These are phyloP conservation scores for Fomitopsis schrenkii DNA, from an alignment of 1,284 basidiomycete genomes.

Conservation along the genomic window DNA sequence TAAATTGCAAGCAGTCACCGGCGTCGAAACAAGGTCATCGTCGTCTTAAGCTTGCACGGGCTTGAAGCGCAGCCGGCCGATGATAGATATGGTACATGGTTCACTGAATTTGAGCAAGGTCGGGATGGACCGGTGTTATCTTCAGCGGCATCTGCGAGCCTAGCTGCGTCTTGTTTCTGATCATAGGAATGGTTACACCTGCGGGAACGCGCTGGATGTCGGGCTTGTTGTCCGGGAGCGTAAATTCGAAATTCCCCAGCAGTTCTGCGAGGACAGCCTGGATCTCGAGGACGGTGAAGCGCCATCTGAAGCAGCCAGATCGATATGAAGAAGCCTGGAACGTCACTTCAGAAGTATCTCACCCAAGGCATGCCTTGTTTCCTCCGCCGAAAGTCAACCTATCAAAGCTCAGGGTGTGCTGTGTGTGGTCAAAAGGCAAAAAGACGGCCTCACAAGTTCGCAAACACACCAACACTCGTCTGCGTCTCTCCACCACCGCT, in stretches of 20 bases:
- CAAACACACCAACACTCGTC: constrained; percentile 37
- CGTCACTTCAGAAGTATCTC: background rate
- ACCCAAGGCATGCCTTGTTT: constrained; percentile 41
- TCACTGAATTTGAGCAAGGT: background rate
- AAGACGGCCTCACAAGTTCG: constrained; percentile 23
- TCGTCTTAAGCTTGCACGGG: too few species aligned
- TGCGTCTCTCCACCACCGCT: constrained; percentile 11
- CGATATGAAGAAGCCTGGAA: background rate
- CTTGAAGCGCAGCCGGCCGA: too few species aligned
- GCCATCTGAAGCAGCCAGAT: constrained; percentile 28
- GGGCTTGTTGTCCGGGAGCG: constrained; percentile 25
- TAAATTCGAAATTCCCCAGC: constrained; percentile 47
- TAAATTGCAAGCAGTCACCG: too few species aligned
- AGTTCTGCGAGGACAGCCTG: constrained; percentile 46
- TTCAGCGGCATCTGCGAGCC: constrained; percentile 10
- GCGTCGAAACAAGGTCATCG: too few species aligned
- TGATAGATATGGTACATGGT: too few species aligned
- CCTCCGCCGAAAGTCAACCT: constrained; percentile 27
- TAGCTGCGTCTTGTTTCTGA: constrained; percentile 2
- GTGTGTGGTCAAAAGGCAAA: background rate
- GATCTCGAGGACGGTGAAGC: constrained; percentile 43
- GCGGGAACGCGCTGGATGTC: constrained; percentile 10
- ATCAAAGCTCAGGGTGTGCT: background rate
- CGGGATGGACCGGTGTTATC: background rate
- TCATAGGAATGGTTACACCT: constrained; percentile 7